These are phyloP conservation scores for Jacaranda mimosifolia DNA, from an alignment of 257 asterid species.

Conservation along the genomic window DNA sequence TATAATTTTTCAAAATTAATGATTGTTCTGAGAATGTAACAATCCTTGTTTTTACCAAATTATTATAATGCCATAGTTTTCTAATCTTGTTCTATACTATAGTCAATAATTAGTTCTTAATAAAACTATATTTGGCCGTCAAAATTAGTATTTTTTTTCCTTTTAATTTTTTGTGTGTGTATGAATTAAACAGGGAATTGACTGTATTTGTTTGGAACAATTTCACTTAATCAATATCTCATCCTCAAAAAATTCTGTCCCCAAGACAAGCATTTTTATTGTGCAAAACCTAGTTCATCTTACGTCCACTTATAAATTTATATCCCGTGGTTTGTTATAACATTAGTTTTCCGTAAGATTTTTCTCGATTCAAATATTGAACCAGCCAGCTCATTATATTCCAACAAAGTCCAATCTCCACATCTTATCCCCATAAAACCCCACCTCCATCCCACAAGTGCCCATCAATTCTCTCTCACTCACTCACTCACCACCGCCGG, in stretches of 20 bases:
- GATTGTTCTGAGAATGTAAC: background rate
- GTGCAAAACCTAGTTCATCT: background rate
- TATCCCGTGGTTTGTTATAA: background rate
- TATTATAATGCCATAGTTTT: background rate
- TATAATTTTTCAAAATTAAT: background rate
- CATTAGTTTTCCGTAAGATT: background rate
- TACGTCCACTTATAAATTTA: background rate
- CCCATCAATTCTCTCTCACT: conserved; percentile 10
- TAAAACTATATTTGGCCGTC: background rate
- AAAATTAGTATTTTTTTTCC: background rate
- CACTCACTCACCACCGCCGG: conserved; percentile 2
- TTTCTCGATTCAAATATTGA: conserved; percentile 42
- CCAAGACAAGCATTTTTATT: background rate
- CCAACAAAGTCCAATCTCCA: conserved; percentile 54
- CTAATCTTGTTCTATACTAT: background rate
- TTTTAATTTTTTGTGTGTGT: background rate
- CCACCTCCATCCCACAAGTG: conserved; percentile 42
- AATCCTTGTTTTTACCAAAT: background rate
- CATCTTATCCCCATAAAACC: conserved; percentile 45
- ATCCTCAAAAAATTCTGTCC: background rate
- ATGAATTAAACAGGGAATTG: background rate
- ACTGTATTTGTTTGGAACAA: background rate
- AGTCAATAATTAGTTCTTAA: background rate
- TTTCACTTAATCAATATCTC: background rate
- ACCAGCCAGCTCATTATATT: conserved; percentile 66